These are phyloP conservation scores for Thymus quinquecostatus DNA, from an alignment of 257 asterid species.

Conservation along the genomic window DNA sequence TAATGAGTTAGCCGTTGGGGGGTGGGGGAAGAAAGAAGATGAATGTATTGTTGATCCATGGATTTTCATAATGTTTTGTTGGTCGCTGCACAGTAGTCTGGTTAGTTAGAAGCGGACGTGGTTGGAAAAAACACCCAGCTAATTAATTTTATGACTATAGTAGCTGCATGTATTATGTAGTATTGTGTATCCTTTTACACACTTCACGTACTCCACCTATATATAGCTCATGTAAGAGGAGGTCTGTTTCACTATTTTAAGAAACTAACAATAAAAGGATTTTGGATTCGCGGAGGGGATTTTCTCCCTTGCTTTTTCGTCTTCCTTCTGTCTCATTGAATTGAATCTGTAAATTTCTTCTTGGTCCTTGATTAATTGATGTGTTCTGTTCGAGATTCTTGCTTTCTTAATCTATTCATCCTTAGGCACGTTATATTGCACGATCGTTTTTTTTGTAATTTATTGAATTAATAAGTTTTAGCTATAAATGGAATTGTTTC, in stretches of 20 bases:
- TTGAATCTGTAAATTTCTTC: not conserved
- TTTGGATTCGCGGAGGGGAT: not conserved
- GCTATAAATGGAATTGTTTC: no score
- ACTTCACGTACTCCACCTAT: not conserved
- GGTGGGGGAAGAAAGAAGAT: no score
- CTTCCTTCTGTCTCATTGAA: not conserved
- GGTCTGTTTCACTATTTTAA: conserved; percentile 34
- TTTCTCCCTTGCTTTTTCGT: conserved; percentile 15
- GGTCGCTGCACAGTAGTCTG: no score
- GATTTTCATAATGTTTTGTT: no score
- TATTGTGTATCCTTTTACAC: no score
- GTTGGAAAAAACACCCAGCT: no score
- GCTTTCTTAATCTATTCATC: not conserved
- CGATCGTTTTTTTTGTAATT: not conserved
- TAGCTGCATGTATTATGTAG: no score
- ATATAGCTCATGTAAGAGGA: conserved; percentile 29
- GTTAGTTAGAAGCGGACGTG: no score
- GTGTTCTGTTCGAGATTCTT: conserved; percentile 12
- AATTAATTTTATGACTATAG: no score
- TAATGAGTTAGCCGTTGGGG: no score
- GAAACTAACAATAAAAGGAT: not conserved
- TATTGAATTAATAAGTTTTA: no score
- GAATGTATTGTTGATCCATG: no score
- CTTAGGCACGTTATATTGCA: not conserved
- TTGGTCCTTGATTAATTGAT: not conserved